Percentiles rank a stretch among this genome's conserved stretches.
These are phyloP conservation scores for Amaranthus cruentus DNA, from an alignment of 148 eudicot genomes.

Conservation along the genomic window DNA sequence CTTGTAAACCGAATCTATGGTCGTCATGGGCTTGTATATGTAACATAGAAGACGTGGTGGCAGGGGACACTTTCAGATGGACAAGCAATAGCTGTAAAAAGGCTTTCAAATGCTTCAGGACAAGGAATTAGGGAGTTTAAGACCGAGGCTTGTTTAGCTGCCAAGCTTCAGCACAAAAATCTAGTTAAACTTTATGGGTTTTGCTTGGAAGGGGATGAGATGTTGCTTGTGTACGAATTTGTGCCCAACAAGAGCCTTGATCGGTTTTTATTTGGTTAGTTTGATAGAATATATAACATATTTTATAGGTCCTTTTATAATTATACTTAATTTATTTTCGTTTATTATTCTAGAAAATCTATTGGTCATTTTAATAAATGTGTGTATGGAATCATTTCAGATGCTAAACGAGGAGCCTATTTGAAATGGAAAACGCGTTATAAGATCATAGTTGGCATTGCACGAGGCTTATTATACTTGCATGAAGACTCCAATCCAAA, in stretches of 20 bases:
- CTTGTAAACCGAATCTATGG: neutral
- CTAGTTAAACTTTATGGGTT: conserved; percentile 20
- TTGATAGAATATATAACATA: no score
- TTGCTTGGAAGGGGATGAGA: conserved; percentile 21
- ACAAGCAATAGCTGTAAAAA: conserved; percentile 19
- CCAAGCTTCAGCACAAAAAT: conserved; percentile 23
- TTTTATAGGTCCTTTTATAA: no score
- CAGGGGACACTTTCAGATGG: conserved; percentile 16
- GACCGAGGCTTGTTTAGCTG: conserved; percentile 15
- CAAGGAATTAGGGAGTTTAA: conserved; percentile 22
- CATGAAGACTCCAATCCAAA: conserved; percentile 23
- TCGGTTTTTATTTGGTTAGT: conserved; percentile 5
- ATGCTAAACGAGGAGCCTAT: neutral
- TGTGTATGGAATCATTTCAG: neutral
- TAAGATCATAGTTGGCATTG: conserved; percentile 7
- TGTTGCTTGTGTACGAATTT: conserved; percentile 20
- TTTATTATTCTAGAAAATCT: no score
- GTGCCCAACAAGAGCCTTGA: conserved; percentile 19
- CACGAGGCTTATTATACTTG: conserved; percentile 20
- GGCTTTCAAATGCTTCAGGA: conserved; percentile 14
- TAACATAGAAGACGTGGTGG: no score
- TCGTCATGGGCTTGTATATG: no score
- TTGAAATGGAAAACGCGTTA: conserved; percentile 10
- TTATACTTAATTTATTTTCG: no score
- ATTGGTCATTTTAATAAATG: no score